Evolutionary conservation across 164 flowering plant genomes (phyloP).

Genomic region (Stephania yunnanensis): DNA sequence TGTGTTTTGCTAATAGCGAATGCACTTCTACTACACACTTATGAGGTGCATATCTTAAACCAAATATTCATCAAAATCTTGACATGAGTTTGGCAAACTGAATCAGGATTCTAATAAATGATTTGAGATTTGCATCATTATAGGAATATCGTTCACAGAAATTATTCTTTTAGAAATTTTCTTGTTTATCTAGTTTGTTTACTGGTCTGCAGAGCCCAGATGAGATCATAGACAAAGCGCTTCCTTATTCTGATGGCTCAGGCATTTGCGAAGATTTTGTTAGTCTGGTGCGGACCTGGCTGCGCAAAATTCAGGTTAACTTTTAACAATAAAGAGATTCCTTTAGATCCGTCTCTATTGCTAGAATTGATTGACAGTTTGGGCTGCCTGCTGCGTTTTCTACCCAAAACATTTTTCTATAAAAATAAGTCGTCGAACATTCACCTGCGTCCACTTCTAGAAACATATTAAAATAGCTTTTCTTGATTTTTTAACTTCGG

Average conservation of each 20-base stretch:
- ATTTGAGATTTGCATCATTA: neutral
- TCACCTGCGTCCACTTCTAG: neutral
- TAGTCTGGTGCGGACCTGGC: conserved; percentile 74
- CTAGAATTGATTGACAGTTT: neutral
- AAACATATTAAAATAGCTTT: neutral
- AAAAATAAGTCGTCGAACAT: too few species aligned
- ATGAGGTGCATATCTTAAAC: neutral
- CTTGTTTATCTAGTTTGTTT: conserved; percentile 15
- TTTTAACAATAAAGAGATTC: neutral
- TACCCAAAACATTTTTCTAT: neutral
- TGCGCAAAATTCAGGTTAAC: conserved; percentile 77
- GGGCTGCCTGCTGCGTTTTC: neutral
- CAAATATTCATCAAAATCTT: neutral
- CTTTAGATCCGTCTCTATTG: neutral
- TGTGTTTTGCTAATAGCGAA: too few species aligned
- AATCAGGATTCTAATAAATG: neutral
- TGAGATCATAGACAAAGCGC: conserved; percentile 81
- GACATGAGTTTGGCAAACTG: neutral
- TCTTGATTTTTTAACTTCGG: neutral
- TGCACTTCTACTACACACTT: too few species aligned
- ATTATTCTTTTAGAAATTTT: neutral
- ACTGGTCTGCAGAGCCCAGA: conserved; percentile 67
- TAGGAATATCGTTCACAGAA: neutral
- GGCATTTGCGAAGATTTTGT: conserved; percentile 83
- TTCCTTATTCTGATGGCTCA: conserved; percentile 60